phyloP scores from a whole-genome alignment of 352 stramenopile genomes.

The Phytophthora cajani region DNA sequence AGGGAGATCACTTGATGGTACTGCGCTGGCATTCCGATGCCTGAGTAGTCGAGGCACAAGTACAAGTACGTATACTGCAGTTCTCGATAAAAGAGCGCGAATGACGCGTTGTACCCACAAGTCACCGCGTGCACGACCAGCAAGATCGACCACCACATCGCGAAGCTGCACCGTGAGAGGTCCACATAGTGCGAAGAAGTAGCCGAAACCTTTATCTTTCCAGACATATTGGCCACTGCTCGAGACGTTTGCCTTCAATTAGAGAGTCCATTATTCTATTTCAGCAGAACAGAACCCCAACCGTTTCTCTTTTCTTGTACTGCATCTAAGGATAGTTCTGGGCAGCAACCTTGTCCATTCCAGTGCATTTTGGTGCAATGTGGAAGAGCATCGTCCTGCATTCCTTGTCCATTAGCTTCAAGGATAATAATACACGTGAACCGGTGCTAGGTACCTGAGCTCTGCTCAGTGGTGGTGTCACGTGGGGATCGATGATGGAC shows the following conservation, averaged over 20 bases:
- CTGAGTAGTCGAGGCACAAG: conserved; percentile 30
- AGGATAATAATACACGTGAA: neutral
- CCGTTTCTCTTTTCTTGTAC: neutral
- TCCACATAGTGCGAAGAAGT: conserved; percentile 17
- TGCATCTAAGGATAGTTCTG: no score
- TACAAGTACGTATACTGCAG: conserved; percentile 28
- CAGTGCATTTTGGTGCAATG: no score
- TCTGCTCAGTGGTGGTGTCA: neutral
- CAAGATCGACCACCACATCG: conserved; percentile 21
- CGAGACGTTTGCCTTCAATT: neutral
- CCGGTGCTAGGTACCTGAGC: neutral
- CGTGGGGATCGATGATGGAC: neutral
- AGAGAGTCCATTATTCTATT: neutral
- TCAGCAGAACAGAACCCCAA: neutral
- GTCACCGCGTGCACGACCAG: conserved; percentile 15
- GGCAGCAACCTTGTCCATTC: no score
- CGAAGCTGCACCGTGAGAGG: conserved; percentile 7
- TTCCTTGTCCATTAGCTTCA: neutral
- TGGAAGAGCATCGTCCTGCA: no score
- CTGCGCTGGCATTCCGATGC: conserved; percentile 24
- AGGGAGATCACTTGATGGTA: conserved; percentile 23
- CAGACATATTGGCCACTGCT: neutral
- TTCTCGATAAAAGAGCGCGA: conserved; percentile 30
- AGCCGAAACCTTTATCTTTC: neutral
- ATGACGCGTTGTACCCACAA: conserved; percentile 20